Percentiles rank a stretch among this genome's conserved stretches.
These are phyloP conservation scores for Apiotrichum veenhuisii DNA, from an alignment of 1,284 basidiomycete species.

Conservation along the genomic window DNA sequence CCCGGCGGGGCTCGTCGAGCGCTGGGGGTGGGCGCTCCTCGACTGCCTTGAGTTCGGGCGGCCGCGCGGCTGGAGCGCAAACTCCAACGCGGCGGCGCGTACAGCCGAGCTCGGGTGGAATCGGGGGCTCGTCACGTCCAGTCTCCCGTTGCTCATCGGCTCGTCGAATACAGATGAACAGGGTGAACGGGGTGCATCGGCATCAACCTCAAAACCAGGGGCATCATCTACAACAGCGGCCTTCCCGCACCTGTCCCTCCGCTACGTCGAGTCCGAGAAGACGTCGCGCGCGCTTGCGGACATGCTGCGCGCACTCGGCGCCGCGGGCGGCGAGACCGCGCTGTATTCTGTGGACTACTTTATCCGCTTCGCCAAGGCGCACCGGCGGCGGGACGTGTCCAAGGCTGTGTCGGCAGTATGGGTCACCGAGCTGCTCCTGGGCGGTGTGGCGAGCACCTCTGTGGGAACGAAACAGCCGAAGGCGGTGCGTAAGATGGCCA, in stretches of 20 bases:
- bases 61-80: constrained; percentile 55
- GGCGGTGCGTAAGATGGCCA: constrained; percentile 62
- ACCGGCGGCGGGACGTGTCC: constrained; percentile 44
- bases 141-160: constrained; percentile 23
- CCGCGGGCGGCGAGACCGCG: constrained; percentile 61
- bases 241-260: constrained; percentile 55
- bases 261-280: constrained; percentile 59
- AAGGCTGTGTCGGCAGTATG: constrained; percentile 71
- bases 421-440: constrained; percentile 69
- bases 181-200: background rate
- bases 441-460: constrained; percentile 58
- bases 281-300: constrained; percentile 59
- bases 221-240: background rate
- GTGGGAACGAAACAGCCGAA: constrained; percentile 50
- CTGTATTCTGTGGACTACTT: constrained; percentile 81
- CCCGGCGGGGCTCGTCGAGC: constrained; percentile 74
- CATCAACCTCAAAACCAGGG: constrained; percentile 1
- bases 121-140: constrained; percentile 24
- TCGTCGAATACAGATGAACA: background rate
- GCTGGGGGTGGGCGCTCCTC: constrained; percentile 80
- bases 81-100: constrained; percentile 22
- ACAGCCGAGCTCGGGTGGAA: constrained; percentile 48
- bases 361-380: constrained; percentile 54
- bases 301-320: constrained; percentile 71
- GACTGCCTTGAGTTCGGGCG: constrained; percentile 67